Conservation (phyloP, 805 yeast genomes). For the Kluyveromyces starmeri region DNA sequence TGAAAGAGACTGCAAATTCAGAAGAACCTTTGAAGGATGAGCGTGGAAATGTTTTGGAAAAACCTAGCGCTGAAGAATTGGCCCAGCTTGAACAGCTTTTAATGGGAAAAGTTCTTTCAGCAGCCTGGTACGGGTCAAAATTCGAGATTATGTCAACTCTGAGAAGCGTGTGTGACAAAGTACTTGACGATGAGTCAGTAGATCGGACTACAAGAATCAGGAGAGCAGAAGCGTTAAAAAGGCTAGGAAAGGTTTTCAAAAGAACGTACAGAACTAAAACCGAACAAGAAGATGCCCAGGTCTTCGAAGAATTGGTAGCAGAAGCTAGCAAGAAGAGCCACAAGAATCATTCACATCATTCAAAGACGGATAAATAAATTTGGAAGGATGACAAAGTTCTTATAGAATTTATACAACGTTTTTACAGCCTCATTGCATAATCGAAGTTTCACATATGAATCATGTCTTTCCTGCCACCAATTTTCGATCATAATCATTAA, state of each 20-base stretch:
- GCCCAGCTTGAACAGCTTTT: constrained; percentile 66
- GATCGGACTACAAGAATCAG: constrained; percentile 38
- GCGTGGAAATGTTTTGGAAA: constrained; percentile 45
- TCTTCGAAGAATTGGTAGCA: constrained; percentile 63
- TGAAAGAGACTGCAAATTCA: constrained; percentile 44
- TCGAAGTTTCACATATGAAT: too few relatives aligned
- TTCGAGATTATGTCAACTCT: constrained; percentile 69
- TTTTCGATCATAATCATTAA: too few relatives aligned
- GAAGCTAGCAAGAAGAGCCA: constrained; percentile 40
- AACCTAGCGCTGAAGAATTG: constrained; percentile 50
- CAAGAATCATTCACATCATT: constrained; percentile 8
- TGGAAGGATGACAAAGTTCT: too few relatives aligned
- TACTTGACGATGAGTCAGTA: constrained; percentile 50
- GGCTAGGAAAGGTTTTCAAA: constrained; percentile 57
- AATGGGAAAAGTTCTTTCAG: constrained; percentile 72
- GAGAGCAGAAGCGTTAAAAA: constrained; percentile 53
- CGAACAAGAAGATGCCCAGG: constrained; percentile 68
- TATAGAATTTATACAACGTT: too few relatives aligned
- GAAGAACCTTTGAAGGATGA: constrained; percentile 37
- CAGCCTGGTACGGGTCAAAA: constrained; percentile 79
- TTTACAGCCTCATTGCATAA: too few relatives aligned
- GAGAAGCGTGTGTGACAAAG: constrained; percentile 59
- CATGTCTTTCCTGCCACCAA: too few relatives aligned
- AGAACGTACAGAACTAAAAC: constrained; percentile 51
- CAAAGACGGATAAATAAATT: too few relatives aligned